Base-by-base conservation (phyloP, 371 early-diverging fungal genomes). In the Mortierella polycephala region DNA sequence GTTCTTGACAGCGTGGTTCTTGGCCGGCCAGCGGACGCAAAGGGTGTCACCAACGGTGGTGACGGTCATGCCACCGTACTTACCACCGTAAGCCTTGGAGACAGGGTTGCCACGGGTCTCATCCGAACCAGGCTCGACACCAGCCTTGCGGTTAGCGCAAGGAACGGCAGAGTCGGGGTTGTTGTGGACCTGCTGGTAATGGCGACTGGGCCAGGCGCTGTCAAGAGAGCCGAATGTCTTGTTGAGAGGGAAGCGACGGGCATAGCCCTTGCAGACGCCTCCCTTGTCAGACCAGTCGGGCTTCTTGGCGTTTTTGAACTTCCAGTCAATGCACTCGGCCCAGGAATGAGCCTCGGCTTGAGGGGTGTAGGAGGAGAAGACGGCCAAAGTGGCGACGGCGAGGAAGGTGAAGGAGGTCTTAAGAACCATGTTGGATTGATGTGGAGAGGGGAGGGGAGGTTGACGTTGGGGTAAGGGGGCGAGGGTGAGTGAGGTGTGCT, bases 11-110 rank as follows among this genome's bases (percentile, higher is more conserved):
- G 62, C 62, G 44, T 68, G 69, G 69, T 68, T 68, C 69, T 68
- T 68, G 57, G 88, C 85, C 5, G 85, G 85, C 61, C 85, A 86
- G 40, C 86, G 88, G 73, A 87, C 84, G 42, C 88, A 87, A 67
- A 81, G 84, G 44, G 71, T 82, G 18, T 82, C 83, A 55, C 87
- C 87, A 60, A 84, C 86, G 16, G 83, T 83, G 85, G 85, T 84
- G 56, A 84, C 41, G 40, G 69, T 61, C 69, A 68, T 68, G 30
- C 30, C 20, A 30, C 64, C 64, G 21, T 44, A 63, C 47, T 56
- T 55, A 20, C 68, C 68, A 55, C 68, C 61, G 6, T 42, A 56
- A 14, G 67, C 60, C 21, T 47, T 60, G 46, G 54, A 45, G 55
- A 52, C 53, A 14, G 67, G 60, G 67, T 44, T 53, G 14, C 46